Percentiles rank a stretch among this genome's conserved stretches.
phyloP scores from a whole-genome alignment of 495 filamentous ascomycete genomes.

The Annulohypoxylon maeteangense region DNA sequence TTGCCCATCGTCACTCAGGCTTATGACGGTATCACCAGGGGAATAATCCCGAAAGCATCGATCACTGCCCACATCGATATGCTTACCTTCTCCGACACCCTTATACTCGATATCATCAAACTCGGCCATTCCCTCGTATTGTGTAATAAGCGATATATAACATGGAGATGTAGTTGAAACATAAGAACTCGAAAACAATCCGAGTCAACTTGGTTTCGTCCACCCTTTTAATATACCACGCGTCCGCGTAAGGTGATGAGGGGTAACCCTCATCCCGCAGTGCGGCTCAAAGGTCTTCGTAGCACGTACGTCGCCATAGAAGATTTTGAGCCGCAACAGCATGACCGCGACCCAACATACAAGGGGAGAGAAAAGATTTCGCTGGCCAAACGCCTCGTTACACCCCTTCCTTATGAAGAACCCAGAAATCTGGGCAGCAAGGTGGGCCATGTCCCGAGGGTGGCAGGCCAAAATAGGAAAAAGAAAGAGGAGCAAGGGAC shows the following conservation, averaged over 20 bases:
- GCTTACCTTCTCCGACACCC: slow-evolving; percentile 20
- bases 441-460: slow-evolving; percentile 14
- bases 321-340: slow-evolving; percentile 12
- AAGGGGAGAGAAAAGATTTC: slow-evolving; percentile 1
- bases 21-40: slow-evolving; percentile 22
- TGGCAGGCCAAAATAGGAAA: neutral
- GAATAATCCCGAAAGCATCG: slow-evolving; percentile 37
- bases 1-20: slow-evolving; percentile 27
- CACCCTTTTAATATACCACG: slow-evolving; percentile 11
- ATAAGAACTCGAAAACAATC: neutral
- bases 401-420: slow-evolving; percentile 1
- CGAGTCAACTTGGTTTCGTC: neutral
- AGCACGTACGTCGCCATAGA: neutral
- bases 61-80: slow-evolving; percentile 28
- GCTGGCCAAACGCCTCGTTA: slow-evolving; percentile 2
- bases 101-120: slow-evolving; percentile 31
- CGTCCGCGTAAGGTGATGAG: slow-evolving; percentile 3
- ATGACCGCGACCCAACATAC: slow-evolving; percentile 29
- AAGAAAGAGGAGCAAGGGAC: slow-evolving; percentile 19
- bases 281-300: neutral
- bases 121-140: slow-evolving; percentile 9
- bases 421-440: slow-evolving; percentile 28
- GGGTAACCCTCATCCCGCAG: slow-evolving; percentile 6
- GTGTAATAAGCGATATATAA: slow-evolving; percentile 3
- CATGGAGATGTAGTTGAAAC: neutral